Evolutionary conservation across 1,284 basidiomycete genomes (phyloP).

Genomic region (Schizophyllum amplum): DNA sequence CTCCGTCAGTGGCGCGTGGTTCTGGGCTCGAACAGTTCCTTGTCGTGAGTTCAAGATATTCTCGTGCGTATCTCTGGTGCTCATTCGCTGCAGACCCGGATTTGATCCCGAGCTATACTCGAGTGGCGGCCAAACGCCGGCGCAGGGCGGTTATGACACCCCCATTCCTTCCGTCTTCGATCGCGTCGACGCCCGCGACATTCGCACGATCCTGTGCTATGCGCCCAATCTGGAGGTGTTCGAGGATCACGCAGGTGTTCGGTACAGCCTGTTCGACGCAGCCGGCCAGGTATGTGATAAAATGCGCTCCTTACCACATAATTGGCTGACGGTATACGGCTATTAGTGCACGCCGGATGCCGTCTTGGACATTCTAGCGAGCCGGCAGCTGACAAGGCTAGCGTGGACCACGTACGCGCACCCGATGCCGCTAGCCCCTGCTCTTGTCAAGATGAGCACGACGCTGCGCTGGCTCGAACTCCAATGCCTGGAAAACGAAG

Average conservation of each 20-base stretch:
- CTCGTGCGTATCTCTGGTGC: too few relatives aligned
- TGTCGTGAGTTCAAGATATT: too few relatives aligned
- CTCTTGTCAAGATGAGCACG: conserved; percentile 4
- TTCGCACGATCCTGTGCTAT: conserved; percentile 57
- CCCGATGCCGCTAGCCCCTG: background rate
- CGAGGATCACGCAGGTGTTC: conserved; percentile 54
- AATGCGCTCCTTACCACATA: too few relatives aligned
- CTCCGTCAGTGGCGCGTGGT: background rate
- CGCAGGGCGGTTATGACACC: background rate
- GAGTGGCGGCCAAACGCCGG: background rate
- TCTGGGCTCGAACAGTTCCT: too few relatives aligned
- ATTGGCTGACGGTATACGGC: too few relatives aligned
- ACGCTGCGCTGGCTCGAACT: background rate
- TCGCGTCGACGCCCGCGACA: conserved; percentile 55
- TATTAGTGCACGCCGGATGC: background rate
- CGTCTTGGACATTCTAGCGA: background rate
- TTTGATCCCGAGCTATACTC: background rate
- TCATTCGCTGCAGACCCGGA: too few relatives aligned
- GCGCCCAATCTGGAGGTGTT: conserved; percentile 53
- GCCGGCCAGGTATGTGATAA: background rate
- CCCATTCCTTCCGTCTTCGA: conserved; percentile 26
- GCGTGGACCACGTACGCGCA: background rate
- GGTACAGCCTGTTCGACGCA: conserved; percentile 23
- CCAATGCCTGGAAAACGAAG: conserved; percentile 20
- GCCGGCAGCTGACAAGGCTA: background rate